Evolutionary conservation across 805 yeast species (phyloP), one percentile per base, ranked within the genome.

Genomic region (Candida koratica): DNA sequence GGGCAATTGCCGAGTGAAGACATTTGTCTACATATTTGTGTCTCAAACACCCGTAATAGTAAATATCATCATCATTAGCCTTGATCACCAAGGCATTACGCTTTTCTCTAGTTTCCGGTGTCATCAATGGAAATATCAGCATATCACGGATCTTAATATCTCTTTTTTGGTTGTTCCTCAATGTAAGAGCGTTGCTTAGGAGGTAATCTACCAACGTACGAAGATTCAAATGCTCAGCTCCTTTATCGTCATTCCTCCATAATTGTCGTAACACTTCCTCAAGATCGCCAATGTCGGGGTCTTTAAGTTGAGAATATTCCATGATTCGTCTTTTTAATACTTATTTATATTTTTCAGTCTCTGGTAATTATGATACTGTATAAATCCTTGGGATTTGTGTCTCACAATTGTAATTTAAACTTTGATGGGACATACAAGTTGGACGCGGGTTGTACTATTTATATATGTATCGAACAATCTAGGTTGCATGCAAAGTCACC

Each of bases 121-220:
- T 10, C 10, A 10, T 23, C 13, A 43, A 25, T 2, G 46, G 46
- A 29, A 42, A 42, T 2, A 37, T 37, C 15, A 39, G 36, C 24
- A 58, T 24, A 36, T 56, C 57, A 13, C 46, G 41, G 11, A 58
- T 28, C 17, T 45, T 47, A 6, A 58, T 32, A 17, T 56, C 53
- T 14, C 61, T 36, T 34, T 56, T 55, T 29, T 55, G 59, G 9
- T 45, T 26, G 33, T 52, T 51, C 17, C 45, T 47, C 24, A 58
- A 30, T 11, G 30, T 33, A 12, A 55, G 44, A 4, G 38, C 28
- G 32, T 55, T 59, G 5, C 55, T 38, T 23, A 58, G 38, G 22
- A 49, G 35, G 29, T 56, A 52, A 35, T 58, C 61, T 15, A 49
- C 49, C 10, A 55, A 41, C 10, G 61, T 55, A 25, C 61, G 40